Base-by-base conservation (phyloP, 495 filamentous ascomycete genomes). In the Aspergillus carlsbadensis region DNA sequence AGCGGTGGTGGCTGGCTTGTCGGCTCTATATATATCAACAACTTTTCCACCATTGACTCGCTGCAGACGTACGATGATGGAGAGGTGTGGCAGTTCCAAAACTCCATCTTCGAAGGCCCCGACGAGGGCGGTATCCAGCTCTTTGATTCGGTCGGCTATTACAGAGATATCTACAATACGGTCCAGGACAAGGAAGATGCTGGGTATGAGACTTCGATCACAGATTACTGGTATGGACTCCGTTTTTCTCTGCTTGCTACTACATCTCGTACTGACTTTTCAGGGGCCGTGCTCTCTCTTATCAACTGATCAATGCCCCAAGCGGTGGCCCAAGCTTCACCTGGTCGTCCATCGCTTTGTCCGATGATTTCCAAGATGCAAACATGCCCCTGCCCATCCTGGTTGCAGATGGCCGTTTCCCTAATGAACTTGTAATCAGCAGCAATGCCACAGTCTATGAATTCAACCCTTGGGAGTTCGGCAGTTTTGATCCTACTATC, bases 1-100 rank as follows among this genome's bases (percentile, higher is more conserved):
- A 92, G 87, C 5, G 92, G 92, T 20, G 92, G 92, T 40, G 82
- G 85, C 10, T 96, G 92, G 92, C 75, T 96, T n/a, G 81, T 95
- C n/a, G 88, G 88, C 10, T 90, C 86, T 41, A 78, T 96, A n/a
- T 92, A 83, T 61, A 74, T 85, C 60, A 96, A 96, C 75, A 96
- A 96, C 70, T 96, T 91, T 74, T 87, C 85, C 40, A 84, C 82
- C 7, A 80, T 96, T 41, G 63, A 79, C 35, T 68, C 66, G 40
- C 80, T 92, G 51, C 81, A 85, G 29, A 68, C 83, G 31, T 80
- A 79, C 17, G 66, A 72, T 33, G 24, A 31, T 35, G 45, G 45
- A 6, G 43, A 70, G 2, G 70, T 85, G 15, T 96, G 91, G 91
- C 71, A 90, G 47, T 87, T 96, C 56, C 78, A 75, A 2, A 84